These are phyloP conservation scores for Botrytis porri DNA, from an alignment of 2,329 filamentous ascomycete genomes.

Conservation along the genomic window DNA sequence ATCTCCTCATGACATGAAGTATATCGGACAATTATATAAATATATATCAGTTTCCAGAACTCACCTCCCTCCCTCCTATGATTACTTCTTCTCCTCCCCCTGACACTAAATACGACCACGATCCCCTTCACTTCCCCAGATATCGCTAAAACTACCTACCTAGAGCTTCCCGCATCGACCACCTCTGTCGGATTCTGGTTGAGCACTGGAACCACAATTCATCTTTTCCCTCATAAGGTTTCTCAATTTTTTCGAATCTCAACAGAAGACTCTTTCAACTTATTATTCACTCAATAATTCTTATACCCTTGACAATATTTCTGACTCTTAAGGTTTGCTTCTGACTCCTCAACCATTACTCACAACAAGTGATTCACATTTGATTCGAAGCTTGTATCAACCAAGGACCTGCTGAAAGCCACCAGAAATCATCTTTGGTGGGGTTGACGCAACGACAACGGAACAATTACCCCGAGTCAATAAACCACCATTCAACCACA, in stretches of 20 bases:
- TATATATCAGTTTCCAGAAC: too few relatives aligned
- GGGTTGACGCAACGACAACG: conserved; percentile 14
- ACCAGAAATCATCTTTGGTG: conserved; percentile 16
- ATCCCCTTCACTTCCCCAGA: conserved; percentile 12
- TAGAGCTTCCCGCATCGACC: conserved; percentile 11
- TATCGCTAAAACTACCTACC: conserved; percentile 5
- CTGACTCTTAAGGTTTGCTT: not conserved
- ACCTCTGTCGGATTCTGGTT: conserved; percentile 5
- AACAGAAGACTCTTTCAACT: not conserved
- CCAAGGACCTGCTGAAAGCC: not conserved
- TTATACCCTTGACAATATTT: not conserved
- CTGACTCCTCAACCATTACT: conserved; percentile 6
- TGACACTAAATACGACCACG: not conserved
- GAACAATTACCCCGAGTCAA: conserved; percentile 8
- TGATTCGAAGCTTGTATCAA: not conserved
- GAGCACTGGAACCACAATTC: conserved; percentile 8
- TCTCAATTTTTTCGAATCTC: not conserved
- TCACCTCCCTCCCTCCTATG: not conserved
- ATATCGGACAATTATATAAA: not conserved
- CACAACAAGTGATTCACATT: not conserved
- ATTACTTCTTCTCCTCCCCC: not conserved
- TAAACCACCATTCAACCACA: not conserved
- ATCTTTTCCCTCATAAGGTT: not conserved
- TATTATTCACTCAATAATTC: not conserved
- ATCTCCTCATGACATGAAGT: not conserved